phyloP scores from a whole-genome alignment of 768 basidiomycete species.

The Pleurotus sapidus region DNA sequence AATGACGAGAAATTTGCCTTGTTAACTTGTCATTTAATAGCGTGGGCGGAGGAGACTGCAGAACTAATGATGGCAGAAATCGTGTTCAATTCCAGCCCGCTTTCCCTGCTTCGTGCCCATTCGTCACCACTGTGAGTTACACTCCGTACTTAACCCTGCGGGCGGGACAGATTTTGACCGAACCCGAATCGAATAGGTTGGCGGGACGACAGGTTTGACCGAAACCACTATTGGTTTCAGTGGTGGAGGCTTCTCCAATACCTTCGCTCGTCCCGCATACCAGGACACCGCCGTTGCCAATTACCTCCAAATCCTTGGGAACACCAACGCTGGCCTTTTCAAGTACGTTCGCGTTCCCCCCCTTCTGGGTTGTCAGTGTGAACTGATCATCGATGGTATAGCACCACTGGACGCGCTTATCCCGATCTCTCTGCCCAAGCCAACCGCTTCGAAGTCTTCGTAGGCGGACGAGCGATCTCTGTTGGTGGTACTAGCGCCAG shows the following conservation, averaged over 20 bases:
- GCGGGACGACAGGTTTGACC: constrained; percentile 9
- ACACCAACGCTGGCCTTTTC: constrained; percentile 14
- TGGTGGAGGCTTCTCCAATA: constrained; percentile 24
- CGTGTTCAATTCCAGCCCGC: constrained; percentile 32
- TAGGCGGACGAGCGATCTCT: constrained; percentile 6
- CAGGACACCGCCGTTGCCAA: constrained; percentile 18
- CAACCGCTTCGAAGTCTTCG: constrained; percentile 9
- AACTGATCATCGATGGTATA: constrained; percentile 2
- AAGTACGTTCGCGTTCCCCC: constrained; percentile 8
- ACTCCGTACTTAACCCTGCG: too few relatives aligned
- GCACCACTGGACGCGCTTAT: constrained; percentile 15
- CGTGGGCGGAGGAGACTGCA: constrained; percentile 51
- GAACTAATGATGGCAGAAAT: constrained; percentile 46
- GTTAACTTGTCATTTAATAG: constrained; percentile 44
- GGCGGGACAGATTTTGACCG: too few relatives aligned
- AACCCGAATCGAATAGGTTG: too few relatives aligned
- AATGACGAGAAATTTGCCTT: constrained; percentile 26
- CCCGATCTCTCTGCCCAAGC: constrained; percentile 19
- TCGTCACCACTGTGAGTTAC: constrained; percentile 11
- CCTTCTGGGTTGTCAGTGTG: not conserved
- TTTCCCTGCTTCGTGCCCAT: constrained; percentile 40
- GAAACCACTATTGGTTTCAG: constrained; percentile 12
- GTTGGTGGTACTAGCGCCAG: constrained; percentile 35
- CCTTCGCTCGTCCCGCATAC: constrained; percentile 21
- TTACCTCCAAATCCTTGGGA: constrained; percentile 13